These are phyloP conservation scores for Actinidia chinensis DNA, from an alignment of 179 eudicot genomes.

Conservation along the genomic window DNA sequence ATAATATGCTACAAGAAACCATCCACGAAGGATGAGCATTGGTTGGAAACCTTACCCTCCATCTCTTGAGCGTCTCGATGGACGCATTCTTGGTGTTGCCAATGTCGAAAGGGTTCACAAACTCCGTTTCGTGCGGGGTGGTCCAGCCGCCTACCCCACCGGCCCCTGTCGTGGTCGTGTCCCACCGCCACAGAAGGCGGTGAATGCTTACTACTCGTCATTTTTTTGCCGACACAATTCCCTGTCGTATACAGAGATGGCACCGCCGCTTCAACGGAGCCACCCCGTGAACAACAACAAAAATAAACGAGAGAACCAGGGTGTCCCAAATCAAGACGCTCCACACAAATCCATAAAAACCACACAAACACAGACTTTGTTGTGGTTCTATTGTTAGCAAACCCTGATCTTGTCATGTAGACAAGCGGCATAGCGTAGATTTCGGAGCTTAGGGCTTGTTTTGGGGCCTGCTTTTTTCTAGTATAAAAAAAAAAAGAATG, in stretches of 20 bases:
- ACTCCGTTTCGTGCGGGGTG: constrained; percentile 30
- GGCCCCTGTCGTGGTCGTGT: constrained; percentile 24
- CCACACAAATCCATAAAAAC: neutral
- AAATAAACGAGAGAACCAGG: neutral
- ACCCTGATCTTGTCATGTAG: neutral
- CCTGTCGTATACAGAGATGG: constrained; percentile 15
- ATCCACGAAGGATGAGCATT: neutral
- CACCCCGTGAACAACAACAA: neutral
- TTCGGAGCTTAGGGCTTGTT: neutral
- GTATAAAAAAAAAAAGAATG: neutral
- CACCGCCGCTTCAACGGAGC: constrained; percentile 13
- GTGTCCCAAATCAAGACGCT: neutral
- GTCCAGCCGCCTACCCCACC: constrained; percentile 2
- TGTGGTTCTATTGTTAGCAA: neutral
- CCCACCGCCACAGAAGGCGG: neutral
- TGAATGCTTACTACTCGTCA: constrained; percentile 3
- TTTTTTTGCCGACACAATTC: neutral
- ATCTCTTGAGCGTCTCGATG: constrained; percentile 51
- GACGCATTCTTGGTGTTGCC: constrained; percentile 70
- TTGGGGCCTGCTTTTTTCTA: neutral
- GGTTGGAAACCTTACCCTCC: constrained; percentile 59
- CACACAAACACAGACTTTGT: neutral
- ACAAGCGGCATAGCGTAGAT: neutral
- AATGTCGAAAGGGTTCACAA: constrained; percentile 75
- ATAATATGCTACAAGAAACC: neutral